A percentile compares a stretch with the other conserved stretches of the same genome.
phyloP scores from a whole-genome alignment of 305 asterid species.

The Fraxinus baroniana region DNA sequence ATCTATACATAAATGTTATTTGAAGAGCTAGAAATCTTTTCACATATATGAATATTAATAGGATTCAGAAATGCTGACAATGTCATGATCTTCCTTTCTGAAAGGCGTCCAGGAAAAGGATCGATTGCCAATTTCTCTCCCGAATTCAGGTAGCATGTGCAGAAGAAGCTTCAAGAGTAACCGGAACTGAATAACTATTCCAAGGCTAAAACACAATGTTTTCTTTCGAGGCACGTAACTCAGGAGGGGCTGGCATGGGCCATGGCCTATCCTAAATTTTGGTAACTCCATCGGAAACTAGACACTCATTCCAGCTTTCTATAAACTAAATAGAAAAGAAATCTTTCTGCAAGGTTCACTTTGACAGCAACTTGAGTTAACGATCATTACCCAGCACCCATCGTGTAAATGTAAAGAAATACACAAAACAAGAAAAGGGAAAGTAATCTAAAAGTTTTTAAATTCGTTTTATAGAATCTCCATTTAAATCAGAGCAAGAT shows the following conservation, averaged over 20 bases:
- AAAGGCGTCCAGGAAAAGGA: background rate
- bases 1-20: background rate
- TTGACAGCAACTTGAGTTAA: background rate
- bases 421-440: background rate
- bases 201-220: background rate
- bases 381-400: background rate
- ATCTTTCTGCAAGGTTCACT: background rate
- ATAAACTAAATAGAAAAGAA: background rate
- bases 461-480: background rate
- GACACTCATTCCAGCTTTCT: background rate
- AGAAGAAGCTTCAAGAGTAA: background rate
- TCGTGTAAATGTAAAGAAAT: conserved; percentile 11
- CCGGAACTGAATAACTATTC: background rate
- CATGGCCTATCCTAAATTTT: background rate
- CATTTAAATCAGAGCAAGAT: conserved; percentile 15
- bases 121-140: background rate
- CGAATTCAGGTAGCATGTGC: background rate
- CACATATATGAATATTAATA: background rate
- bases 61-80: background rate
- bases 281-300: background rate
- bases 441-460: background rate
- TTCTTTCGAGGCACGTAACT: background rate
- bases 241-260: background rate
- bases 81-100: background rate
- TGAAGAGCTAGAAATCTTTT: background rate